Evolutionary conservation across 2,329 filamentous ascomycete genomes (phyloP).

Genomic region (Ilyonectria sp.): DNA sequence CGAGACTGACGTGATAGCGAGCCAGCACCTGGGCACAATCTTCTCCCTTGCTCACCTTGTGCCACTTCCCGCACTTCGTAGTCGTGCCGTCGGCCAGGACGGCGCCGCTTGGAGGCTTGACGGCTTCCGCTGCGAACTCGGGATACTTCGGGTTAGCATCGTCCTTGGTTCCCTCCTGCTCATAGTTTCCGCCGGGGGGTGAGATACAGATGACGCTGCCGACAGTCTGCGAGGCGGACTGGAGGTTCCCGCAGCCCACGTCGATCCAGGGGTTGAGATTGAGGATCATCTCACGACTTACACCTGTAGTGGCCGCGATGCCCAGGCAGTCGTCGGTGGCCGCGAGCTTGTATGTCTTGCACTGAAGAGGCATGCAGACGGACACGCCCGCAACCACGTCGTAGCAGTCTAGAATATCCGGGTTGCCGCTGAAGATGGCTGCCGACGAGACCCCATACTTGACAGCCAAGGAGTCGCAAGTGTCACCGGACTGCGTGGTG

Average conservation of each 20-base stretch:
- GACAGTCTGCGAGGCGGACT: background rate
- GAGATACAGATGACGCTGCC: constrained; percentile 10
- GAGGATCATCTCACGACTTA: background rate
- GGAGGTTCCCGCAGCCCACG: constrained; percentile 10
- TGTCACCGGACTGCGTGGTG: constrained; percentile 19
- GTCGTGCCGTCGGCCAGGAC: constrained; percentile 20
- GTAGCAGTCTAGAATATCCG: constrained; percentile 25
- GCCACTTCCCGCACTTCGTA: constrained; percentile 22
- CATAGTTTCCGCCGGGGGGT: constrained; percentile 13
- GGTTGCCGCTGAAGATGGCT: constrained; percentile 31
- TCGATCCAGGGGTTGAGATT: constrained; percentile 13
- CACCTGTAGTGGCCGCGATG: background rate
- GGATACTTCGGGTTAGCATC: constrained; percentile 22
- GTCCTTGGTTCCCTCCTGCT: constrained; percentile 18
- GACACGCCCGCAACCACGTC: constrained; percentile 5
- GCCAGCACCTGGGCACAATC: constrained; percentile 16
- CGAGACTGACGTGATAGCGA: constrained; percentile 26
- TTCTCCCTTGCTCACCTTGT: constrained; percentile 21
- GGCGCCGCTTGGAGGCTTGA: constrained; percentile 18
- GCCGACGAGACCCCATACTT: constrained; percentile 36
- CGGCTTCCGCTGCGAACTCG: constrained; percentile 15
- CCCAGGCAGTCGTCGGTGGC: constrained; percentile 10
- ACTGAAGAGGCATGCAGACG: constrained; percentile 34
- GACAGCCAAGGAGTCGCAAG: constrained; percentile 28
- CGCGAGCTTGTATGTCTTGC: constrained; percentile 18